These are phyloP conservation scores for Prunus fruticosa DNA, from an alignment of 306 rosid species.

Conservation along the genomic window DNA sequence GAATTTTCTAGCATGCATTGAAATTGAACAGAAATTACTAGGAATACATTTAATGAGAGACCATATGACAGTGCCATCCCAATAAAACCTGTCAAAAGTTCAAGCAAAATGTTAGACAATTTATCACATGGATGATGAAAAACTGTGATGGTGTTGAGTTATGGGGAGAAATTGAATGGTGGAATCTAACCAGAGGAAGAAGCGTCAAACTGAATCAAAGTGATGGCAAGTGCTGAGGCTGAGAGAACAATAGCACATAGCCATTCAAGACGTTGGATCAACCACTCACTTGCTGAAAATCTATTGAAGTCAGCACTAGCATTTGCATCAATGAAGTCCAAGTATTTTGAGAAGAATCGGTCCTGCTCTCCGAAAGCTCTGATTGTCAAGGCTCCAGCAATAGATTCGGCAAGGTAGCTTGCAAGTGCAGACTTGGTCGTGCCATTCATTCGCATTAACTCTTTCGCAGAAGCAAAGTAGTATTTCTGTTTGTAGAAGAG, in stretches of 20 bases:
- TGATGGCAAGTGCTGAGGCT: constrained; percentile 21
- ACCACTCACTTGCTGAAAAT: constrained; percentile 38
- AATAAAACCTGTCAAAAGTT: constrained; percentile 14
- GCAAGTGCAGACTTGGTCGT: constrained; percentile 34
- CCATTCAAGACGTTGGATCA: constrained; percentile 27
- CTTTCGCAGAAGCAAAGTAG: constrained; percentile 30
- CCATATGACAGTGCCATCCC: constrained; percentile 32
- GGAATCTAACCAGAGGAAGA: constrained; percentile 23
- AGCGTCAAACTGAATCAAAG: constrained; percentile 19
- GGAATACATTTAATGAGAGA: constrained; percentile 25
- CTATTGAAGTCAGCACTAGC: constrained; percentile 25
- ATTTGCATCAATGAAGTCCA: constrained; percentile 29
- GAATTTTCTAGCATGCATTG: constrained; percentile 22
- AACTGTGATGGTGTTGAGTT: too few relatives aligned
- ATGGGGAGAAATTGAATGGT: not conserved
- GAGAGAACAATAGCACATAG: constrained; percentile 34
- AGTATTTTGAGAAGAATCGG: constrained; percentile 16
- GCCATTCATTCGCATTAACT: constrained; percentile 36
- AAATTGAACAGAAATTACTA: constrained; percentile 11
- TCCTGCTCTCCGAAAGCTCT: constrained; percentile 35
- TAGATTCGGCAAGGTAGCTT: constrained; percentile 32
- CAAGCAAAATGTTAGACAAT: not conserved
- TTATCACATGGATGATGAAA: too few relatives aligned
- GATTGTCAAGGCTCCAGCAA: constrained; percentile 33
- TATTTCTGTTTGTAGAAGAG: constrained; percentile 17